These are phyloP conservation scores for Hygrophorus russula DNA, from an alignment of 768 basidiomycete genomes.

Conservation along the genomic window DNA sequence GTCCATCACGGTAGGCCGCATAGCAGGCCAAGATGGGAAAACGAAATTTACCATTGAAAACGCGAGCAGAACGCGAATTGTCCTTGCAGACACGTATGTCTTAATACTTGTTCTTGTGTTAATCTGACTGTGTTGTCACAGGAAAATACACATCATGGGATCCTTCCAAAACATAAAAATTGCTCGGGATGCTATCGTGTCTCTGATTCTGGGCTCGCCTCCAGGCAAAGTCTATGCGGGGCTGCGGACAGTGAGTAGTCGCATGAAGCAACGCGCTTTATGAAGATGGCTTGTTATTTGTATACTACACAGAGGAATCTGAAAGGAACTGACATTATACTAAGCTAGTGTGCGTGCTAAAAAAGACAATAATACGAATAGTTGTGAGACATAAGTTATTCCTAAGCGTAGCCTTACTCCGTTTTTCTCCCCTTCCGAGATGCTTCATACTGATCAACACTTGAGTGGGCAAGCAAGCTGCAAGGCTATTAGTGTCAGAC, in stretches of 20 bases:
- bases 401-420: too few species aligned
- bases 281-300: not conserved
- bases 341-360: too few species aligned
- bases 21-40: slow-evolving; percentile 97
- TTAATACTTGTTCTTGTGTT: not conserved
- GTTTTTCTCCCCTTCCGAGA: too few species aligned
- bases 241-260: slow-evolving; percentile 79
- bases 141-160: slow-evolving; percentile 97
- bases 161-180: slow-evolving; percentile 99
- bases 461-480: slow-evolving; percentile 39
- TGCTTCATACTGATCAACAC: slow-evolving; percentile 37
- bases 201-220: slow-evolving; percentile 88
- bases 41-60: slow-evolving; percentile 99
- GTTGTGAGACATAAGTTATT: not conserved
- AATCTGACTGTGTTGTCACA: slow-evolving; percentile 19
- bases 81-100: slow-evolving; percentile 91
- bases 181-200: slow-evolving; percentile 92
- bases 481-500: not conserved
- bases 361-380: not conserved
- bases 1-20: slow-evolving; percentile 51
- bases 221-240: slow-evolving; percentile 92
- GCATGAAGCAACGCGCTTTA: slow-evolving; percentile 87
- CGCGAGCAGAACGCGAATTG: slow-evolving; percentile 91
- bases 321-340: not conserved
- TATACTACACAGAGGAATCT: not conserved